A percentile compares a stretch with the other conserved stretches of the same genome.
phyloP scores from a whole-genome alignment of 208 protist species.

The Entamoeba invadens region DNA sequence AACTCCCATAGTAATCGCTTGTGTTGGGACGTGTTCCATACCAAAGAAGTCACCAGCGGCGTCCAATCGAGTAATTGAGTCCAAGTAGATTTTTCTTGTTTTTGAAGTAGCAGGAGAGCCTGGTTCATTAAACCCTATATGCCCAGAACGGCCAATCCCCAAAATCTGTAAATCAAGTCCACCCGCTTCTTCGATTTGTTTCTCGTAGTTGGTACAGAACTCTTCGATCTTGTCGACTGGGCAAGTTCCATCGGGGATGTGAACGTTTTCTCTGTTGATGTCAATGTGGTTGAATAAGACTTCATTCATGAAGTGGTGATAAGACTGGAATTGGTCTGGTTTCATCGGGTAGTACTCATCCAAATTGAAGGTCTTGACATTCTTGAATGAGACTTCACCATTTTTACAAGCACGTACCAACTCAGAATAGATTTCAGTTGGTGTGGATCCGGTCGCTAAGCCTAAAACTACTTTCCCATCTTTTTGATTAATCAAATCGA shows the following conservation, averaged over 20 bases:
- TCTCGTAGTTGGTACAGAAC: conserved; percentile 27
- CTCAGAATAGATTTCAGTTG: background rate
- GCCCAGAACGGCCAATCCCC: conserved; percentile 26
- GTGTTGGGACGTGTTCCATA: conserved; percentile 35
- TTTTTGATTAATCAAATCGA: background rate
- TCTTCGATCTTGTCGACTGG: background rate
- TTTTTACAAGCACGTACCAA: background rate
- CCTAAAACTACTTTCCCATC: background rate
- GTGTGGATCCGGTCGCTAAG: background rate
- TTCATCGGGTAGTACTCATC: background rate
- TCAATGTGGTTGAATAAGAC: conserved; percentile 40
- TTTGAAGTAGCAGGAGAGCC: conserved; percentile 5
- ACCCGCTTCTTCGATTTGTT: conserved; percentile 22
- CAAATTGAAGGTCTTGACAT: background rate
- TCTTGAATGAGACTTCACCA: background rate
- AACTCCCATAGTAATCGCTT: conserved; percentile 34
- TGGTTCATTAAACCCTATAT: conserved; percentile 47
- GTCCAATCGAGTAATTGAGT: conserved; percentile 40
- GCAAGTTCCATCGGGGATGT: conserved; percentile 31
- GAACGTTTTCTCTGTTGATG: conserved; percentile 33
- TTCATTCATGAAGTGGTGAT: conserved; percentile 31
- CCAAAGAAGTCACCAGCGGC: conserved; percentile 43
- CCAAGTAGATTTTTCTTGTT: conserved; percentile 38
- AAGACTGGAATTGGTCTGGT: background rate
- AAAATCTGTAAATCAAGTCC: conserved; percentile 43